Evolutionary conservation across 2,329 filamentous ascomycete genomes (phyloP).

Genomic region (Sclerotinia sclerotiorum): DNA sequence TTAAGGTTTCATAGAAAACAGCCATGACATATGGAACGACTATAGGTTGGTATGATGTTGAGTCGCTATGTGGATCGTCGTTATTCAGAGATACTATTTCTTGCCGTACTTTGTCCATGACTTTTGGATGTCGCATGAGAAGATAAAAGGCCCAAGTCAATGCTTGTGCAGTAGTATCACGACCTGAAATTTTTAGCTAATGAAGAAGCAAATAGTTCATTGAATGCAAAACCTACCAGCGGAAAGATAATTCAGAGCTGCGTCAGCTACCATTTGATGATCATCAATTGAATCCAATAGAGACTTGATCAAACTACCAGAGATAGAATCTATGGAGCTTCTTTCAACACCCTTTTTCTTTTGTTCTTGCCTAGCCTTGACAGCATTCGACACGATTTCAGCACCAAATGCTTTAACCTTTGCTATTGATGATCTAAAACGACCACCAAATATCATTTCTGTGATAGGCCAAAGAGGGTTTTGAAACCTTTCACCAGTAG

Average conservation of each 20-base stretch:
- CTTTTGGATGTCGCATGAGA: slow-evolving; percentile 52
- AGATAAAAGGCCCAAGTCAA: slow-evolving; percentile 65
- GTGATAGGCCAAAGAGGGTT: slow-evolving; percentile 63
- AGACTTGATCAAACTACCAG: slow-evolving; percentile 60
- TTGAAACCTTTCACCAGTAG: slow-evolving; percentile 61
- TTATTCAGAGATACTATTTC: slow-evolving; percentile 42
- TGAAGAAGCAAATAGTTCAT: not conserved
- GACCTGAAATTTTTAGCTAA: slow-evolving; percentile 42
- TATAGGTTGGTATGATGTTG: slow-evolving; percentile 37
- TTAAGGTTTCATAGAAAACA: slow-evolving; percentile 61
- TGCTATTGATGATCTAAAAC: slow-evolving; percentile 50
- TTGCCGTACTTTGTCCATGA: slow-evolving; percentile 45
- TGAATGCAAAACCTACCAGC: slow-evolving; percentile 45
- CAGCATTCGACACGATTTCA: slow-evolving; percentile 56
- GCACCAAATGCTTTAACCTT: slow-evolving; percentile 56
- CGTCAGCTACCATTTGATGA: slow-evolving; percentile 58
- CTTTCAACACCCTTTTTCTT: slow-evolving; percentile 26
- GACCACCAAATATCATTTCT: slow-evolving; percentile 52
- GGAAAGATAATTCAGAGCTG: slow-evolving; percentile 65
- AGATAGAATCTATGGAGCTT: slow-evolving; percentile 42
- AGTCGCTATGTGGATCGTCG: slow-evolving; percentile 8
- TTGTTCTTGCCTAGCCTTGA: slow-evolving; percentile 43
- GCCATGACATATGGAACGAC: slow-evolving; percentile 58
- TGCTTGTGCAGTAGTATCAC: slow-evolving; percentile 65
- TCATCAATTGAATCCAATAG: slow-evolving; percentile 57